A percentile compares a stretch with the other conserved stretches of the same genome.
Conservation (phyloP, 805 yeast genomes). For the Zygosaccharomyces gambellarensis region DNA sequence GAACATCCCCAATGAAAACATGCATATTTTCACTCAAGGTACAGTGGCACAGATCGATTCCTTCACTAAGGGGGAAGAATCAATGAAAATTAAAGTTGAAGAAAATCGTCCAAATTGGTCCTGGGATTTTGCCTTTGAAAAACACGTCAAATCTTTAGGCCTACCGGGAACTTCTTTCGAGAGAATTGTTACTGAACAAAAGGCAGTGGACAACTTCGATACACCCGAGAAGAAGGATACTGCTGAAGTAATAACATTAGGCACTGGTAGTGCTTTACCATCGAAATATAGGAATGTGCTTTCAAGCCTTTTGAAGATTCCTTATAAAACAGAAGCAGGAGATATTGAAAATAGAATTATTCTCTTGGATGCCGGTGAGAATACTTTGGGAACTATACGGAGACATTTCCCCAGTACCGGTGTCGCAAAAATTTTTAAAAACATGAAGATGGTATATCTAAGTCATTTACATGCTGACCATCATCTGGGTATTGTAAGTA, state of each 20-base stretch:
- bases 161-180: conserved; percentile 26
- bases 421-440: conserved; percentile 44
- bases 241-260: conserved; percentile 70
- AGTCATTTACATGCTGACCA: conserved; percentile 98
- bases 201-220: conserved; percentile 30
- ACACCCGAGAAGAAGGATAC: conserved; percentile 40
- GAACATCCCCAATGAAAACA: conserved; percentile 14
- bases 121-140: conserved; percentile 29
- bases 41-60: conserved; percentile 23
- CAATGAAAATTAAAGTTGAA: conserved; percentile 10
- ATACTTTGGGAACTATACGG: conserved; percentile 66
- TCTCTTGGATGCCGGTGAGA: conserved; percentile 93
- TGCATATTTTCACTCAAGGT: conserved; percentile 24
- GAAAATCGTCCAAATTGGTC: conserved; percentile 11
- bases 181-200: conserved; percentile 28
- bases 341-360: conserved; percentile 40
- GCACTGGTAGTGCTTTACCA: conserved; percentile 93
- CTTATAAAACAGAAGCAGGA: conserved; percentile 39
- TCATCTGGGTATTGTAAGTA: conserved; percentile 74
- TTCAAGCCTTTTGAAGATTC: conserved; percentile 71
- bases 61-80: conserved; percentile 16
- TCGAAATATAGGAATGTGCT: conserved; percentile 80
- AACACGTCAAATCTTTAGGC: conserved; percentile 27
- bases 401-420: conserved; percentile 55
- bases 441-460: conserved; percentile 60